Base-by-base conservation (phyloP, 805 yeast genomes). In the Barnettozyma populi region DNA sequence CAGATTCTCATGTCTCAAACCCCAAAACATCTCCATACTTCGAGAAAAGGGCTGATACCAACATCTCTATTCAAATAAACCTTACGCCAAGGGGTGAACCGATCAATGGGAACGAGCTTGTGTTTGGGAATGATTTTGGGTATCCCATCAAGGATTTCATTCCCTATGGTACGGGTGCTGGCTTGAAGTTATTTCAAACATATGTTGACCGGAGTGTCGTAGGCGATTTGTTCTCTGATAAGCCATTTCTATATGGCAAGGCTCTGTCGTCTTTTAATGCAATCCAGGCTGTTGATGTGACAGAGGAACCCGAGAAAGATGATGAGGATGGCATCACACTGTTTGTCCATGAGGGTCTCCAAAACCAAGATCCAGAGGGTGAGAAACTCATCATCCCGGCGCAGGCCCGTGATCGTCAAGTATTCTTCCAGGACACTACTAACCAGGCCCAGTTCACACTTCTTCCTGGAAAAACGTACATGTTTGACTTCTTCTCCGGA, bases 111-210 rank as follows among this genome's bases (percentile, higher is more conserved):
- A 69, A 75, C 37, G 71, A 73, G n/a, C 63, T 84, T 36, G 49
- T 78, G n/a, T 83, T 79, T 65, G 90, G 90, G 1, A 84, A 84
- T 58, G 89, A 84, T 56, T 80, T 81, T 59, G 77, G 73, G 9
- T 59, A 68, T n/a, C 82, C 86, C 0, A 74, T 84, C 29, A 66
- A 73, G 29, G 80, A 80, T 42, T 70, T 70, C 46, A 70, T 84
- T 10, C 90, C 90, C 3, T 69, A 69, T 60, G 79, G 80, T 5
- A 68, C 71, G 25, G 69, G 79, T 5, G 62, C 78, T 2, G 88
- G 86, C 0, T 67, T 79, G 53, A 71, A 72, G 49, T 64, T 81
- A 31, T 83, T 82, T 68, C 74, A 74, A 41, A 69, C 75, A 69
- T 69, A 73, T 52, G 75, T 84, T 41, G 85, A 80, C 59, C 82